Evolutionary conservation across 805 yeast species (phyloP).

Genomic region (Blastobotrys chiropterorum): DNA sequence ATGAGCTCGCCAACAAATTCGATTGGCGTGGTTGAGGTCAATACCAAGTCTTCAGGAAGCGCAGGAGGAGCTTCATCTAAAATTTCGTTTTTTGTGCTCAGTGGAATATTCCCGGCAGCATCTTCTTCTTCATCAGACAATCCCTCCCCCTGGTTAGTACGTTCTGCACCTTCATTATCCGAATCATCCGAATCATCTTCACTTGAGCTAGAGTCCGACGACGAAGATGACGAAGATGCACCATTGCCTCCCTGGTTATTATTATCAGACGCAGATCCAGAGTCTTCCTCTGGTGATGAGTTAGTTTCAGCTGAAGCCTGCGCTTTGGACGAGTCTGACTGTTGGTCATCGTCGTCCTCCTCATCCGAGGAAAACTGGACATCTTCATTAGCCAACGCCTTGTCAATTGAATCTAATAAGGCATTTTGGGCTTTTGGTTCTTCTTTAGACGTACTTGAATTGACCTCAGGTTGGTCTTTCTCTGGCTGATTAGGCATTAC

Average conservation of each 20-base stretch:
- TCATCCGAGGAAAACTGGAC: slow-evolving; percentile 21
- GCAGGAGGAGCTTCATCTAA: slow-evolving; percentile 59
- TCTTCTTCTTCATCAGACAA: slow-evolving; percentile 22
- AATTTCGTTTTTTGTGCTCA: slow-evolving; percentile 71
- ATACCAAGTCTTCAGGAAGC: slow-evolving; percentile 59
- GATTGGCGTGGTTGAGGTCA: slow-evolving; percentile 57
- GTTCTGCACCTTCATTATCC: slow-evolving; percentile 17
- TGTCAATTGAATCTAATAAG: slow-evolving; percentile 5
- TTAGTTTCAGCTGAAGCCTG: not conserved
- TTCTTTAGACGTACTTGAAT: not conserved
- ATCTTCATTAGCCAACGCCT: slow-evolving; percentile 8
- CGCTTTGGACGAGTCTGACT: not conserved
- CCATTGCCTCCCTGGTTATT: not conserved
- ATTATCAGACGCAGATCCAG: slow-evolving; percentile 1
- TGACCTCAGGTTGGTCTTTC: too few relatives aligned
- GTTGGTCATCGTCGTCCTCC: slow-evolving; percentile 10
- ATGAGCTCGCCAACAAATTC: slow-evolving; percentile 66
- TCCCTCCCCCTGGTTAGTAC: slow-evolving; percentile 20
- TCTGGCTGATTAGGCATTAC: too few relatives aligned
- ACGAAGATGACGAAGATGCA: not conserved
- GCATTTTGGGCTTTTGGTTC: not conserved
- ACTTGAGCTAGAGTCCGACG: not conserved
- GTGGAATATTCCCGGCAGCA: slow-evolving; percentile 44
- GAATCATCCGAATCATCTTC: slow-evolving; percentile 19
- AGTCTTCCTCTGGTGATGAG: not conserved